Evolutionary conservation across 139 green algal genomes (phyloP), one percentile per base, ranked within the genome.

Genomic region (Ulvella scutata): DNA sequence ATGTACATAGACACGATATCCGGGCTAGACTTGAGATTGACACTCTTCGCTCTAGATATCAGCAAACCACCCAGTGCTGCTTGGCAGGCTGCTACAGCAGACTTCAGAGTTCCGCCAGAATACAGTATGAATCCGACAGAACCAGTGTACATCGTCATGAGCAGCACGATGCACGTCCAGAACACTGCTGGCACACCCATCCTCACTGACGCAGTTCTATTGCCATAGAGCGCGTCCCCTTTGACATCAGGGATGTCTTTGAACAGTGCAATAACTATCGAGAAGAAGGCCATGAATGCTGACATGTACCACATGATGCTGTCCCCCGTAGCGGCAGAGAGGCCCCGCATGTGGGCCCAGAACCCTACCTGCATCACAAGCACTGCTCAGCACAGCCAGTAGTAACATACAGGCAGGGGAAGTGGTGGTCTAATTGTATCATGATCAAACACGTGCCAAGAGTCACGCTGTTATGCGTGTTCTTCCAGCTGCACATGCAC

Each of bases 251-350:
- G 93, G 34, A 98, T 89, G 80, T 98, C 93, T 73, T 98, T 98
- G 86, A 97, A 98, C 29, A 98, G 82, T 1, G 94, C 94, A 59
- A 98, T 98, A 37, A 96, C 94, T 9, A 97, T 78, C 4, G 87
- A 91, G 79, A 96, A 97, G 31, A 94, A 59, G 7, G 90, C 77
- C 92, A 98, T 98, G 81, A 98, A 96, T 34, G 43, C 61, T 4
- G 92, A 81, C 2, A 89, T 90, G 83, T 96, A 97, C 6, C 85
- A 21, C 3, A 96, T 67, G 13, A 26, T 36, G 31, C n/a, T 67
- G 17, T 67, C 2, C 4, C 51, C 51, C 33, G 51, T n/a, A 10
- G 33, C 17, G 31, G 13, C 51, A 29, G 7, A 13, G n/a, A 67
- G 33, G 13, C 51, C 51, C 51, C 33, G n/a, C 51, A 67, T 67